A percentile compares a stretch with the other conserved stretches of the same genome.
Evolutionary conservation across 179 eudicot species (phyloP).

Genomic region (Amaranthus tricolor): DNA sequence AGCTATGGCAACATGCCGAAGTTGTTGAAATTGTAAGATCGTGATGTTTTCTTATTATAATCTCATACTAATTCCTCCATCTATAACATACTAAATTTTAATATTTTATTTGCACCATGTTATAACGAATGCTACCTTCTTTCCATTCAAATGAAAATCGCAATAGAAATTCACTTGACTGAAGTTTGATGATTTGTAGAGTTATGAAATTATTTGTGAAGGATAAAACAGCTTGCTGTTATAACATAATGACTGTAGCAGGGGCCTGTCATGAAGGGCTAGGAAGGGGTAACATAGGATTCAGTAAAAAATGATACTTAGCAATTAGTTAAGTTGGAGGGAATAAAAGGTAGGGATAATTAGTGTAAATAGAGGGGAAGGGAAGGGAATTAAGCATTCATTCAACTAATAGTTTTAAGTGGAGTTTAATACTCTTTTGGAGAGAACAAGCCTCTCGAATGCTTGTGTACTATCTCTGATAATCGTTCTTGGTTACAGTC

Average conservation of each 20-base stretch:
- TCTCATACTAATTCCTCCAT: background rate
- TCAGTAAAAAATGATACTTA: too few species aligned
- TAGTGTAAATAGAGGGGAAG: too few species aligned
- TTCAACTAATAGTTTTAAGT: too few species aligned
- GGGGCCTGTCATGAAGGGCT: too few species aligned
- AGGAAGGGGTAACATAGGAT: too few species aligned
- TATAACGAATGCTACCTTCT: background rate
- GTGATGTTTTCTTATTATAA: background rate
- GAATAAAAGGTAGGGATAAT: too few species aligned
- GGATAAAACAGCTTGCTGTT: background rate
- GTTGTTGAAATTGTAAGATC: slow-evolving; percentile 32
- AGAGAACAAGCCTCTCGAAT: too few species aligned
- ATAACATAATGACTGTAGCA: background rate
- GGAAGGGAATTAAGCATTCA: too few species aligned
- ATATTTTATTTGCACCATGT: background rate
- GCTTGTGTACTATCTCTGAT: too few species aligned
- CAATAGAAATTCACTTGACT: background rate
- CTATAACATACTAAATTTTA: background rate
- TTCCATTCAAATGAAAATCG: background rate
- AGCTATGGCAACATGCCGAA: slow-evolving; percentile 34
- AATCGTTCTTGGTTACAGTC: too few species aligned
- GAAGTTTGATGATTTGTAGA: background rate
- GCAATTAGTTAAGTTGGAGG: too few species aligned
- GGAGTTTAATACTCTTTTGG: too few species aligned
- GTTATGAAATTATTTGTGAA: background rate